Base-by-base conservation (phyloP, 164 flowering plant species). In the Cinnamomum micranthum region DNA sequence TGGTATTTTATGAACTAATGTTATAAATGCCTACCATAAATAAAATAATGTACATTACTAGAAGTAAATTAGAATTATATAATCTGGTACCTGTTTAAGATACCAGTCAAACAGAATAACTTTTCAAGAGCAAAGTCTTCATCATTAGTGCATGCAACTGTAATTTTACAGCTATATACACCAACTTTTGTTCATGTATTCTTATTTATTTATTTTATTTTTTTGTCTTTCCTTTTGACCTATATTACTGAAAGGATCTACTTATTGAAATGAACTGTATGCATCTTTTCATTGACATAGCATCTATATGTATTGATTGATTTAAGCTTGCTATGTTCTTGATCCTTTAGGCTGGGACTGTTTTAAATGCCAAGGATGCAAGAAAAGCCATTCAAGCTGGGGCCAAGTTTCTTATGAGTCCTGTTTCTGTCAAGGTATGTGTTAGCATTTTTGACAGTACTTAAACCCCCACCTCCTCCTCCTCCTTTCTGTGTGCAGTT, bases 331-430 rank as follows among this genome's bases (percentile, higher is more conserved):
- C 23, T 63, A n/a, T 63, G 33, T 20, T 22, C 10, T 10, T 73
- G 52, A 35, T 28, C 69, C 65, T 85, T 66, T 85, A 92, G 95
- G 95, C 86, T 77, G 97, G 97, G 24, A 92, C 94, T 51, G 88
- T 92, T 80, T 82, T 91, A 71, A 80, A 76, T 73, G 41, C 75
- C 27, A 73, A 78, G 73, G 97, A 90, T 84, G 95, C 95, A 58
- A 78, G 78, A 79, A 81, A 66, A 64, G 91, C 93, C 25, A 79
- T 84, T n/a, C 71, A 79, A 62, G 86, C 84, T 77, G 97, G 97
- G 75, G 97, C 91, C 71, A 89, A 84, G 82, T 92, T 92, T 75
- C 88, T 91, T 6, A 88, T 91, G 95, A 91, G 97, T 80, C 97
- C 97, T 70, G 95, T 86, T 41, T 87, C 79, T 25, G 86, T 92